Base-by-base conservation (phyloP, 805 yeast species). In the Blastobotrys robertii region DNA sequence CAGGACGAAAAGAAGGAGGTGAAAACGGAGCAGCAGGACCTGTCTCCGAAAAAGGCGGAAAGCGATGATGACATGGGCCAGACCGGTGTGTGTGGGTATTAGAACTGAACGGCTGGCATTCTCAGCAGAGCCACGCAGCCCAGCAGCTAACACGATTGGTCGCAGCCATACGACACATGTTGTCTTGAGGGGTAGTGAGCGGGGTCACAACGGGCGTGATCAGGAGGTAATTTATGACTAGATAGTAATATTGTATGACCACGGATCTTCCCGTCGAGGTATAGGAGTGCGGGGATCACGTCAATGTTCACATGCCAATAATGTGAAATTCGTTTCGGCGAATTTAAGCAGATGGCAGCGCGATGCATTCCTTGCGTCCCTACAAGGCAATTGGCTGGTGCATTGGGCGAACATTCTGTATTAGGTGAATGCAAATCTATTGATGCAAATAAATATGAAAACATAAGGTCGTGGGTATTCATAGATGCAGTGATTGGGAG, bases 21-120 rank as follows among this genome's bases (percentile, higher is more conserved):
- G 30, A 1, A 97, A 92, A 59, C 67, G 70, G 16, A 90, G 97
- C 45, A 64, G 62, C 45, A 64, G 62, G 12, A 39, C 7, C 19
- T 22, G 28, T 14, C 11, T 19, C 12, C 15, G 13, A 19, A 16
- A 30, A 12, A 29, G 4, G 6, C 12, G n/a, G 16, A 35, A 11
- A 8, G 42, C 8, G 22, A 16, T 37, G 41, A 13, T 36, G 41
- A 29, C 11, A 34, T 9, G 11, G 38, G 29, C 15, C 35, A 13
- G 29, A n/a, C 29, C 9, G 13, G 32, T 40, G 34, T 15, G 10
- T 25, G 36, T 39, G 35, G 42, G 37, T 19, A 19, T 19, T 19
- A 19, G 25, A n/a, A n/a, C n/a, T n/a, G 25, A 19, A 19, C 25
- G 25, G 25, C 25, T 19, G 25, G 25, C 25, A 19, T 19, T 19